Evolutionary conservation across 192 early-diverging fungal species (phyloP), one percentile per base, ranked within the genome.

Genomic region (Paraglomus occultum): DNA sequence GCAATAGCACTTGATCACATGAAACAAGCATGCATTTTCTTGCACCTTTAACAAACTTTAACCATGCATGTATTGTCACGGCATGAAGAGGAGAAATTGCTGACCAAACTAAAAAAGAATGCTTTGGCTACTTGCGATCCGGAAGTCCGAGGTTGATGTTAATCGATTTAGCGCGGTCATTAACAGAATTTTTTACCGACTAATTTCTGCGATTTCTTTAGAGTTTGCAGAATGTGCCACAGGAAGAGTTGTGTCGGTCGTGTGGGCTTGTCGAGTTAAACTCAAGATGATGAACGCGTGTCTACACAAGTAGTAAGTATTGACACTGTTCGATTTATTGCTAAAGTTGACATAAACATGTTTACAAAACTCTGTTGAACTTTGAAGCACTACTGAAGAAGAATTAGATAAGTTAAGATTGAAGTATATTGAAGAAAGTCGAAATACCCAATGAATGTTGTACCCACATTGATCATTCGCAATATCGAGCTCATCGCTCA

Each of bases 331-430:
- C 12, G 49, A 50, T 50, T 15, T 50, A 50, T 22, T 55, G 4
- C 10, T 54, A 23, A 18, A 23, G 49, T 6, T 8, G 20, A n/a
- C n/a, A n/a, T n/a, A n/a, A n/a, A n/a, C n/a, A n/a, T n/a, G n/a
- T n/a, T n/a, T n/a, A n/a, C n/a, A n/a, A n/a, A n/a, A n/a, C n/a
- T n/a, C n/a, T n/a, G n/a, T n/a, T n/a, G n/a, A n/a, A n/a, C n/a
- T n/a, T n/a, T n/a, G n/a, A n/a, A 55, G 53, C 38, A 55, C 53
- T 55, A 55, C 53, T 23, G 11, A 10, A 18, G 53, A 55, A 55
- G 53, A 55, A 55, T 7, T 55, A 55, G 53, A 55, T 55, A 55
- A 55, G 38, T 31, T 55, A 31, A 55, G 8, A 18, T 55, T 55
- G 14, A 31, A 55, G 2, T 55, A 55, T 55, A 55, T 55, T 22